These are phyloP conservation scores for Sugiyamaella floridensis DNA, from an alignment of 805 yeast genomes.

Conservation along the genomic window DNA sequence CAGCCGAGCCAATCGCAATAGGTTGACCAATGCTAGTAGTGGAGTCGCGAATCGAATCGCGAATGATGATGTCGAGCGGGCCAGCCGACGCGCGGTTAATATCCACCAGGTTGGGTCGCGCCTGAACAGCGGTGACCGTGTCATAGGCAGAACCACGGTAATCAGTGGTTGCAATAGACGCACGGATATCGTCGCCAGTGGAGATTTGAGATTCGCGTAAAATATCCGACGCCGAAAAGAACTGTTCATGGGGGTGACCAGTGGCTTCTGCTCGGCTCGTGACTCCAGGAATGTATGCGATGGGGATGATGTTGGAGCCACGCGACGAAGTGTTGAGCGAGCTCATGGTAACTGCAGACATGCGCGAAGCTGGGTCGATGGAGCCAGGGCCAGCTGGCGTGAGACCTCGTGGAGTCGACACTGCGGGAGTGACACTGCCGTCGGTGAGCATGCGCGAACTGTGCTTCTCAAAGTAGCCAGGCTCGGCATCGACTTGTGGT, in stretches of 20 bases:
- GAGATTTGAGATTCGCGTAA: constrained; percentile 19
- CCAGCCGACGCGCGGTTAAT: constrained; percentile 24
- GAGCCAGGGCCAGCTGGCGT: constrained; percentile 1
- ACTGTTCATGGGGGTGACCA: constrained; percentile 19
- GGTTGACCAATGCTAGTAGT: constrained; percentile 56
- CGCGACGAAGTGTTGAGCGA: constrained; percentile 54
- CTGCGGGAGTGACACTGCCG: background rate
- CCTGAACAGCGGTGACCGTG: constrained; percentile 67
- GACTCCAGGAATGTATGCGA: constrained; percentile 93
- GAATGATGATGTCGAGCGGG: background rate
- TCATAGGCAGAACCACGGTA: constrained; percentile 37
- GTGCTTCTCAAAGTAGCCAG: constrained; percentile 12
- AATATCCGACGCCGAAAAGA: constrained; percentile 23
- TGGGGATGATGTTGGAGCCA: constrained; percentile 83
- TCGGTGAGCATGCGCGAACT: constrained; percentile 2
- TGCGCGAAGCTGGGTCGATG: constrained; percentile 7
- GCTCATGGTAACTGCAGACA: constrained; percentile 23
- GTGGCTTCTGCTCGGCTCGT: constrained; percentile 28
- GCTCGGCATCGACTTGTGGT: constrained; percentile 12
- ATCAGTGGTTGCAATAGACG: constrained; percentile 34
- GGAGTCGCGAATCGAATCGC: constrained; percentile 30
- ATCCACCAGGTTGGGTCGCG: constrained; percentile 63
- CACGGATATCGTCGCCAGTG: constrained; percentile 24
- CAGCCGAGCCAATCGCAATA: constrained; percentile 7
- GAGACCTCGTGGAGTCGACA: background rate